phyloP scores from a whole-genome alignment of 768 basidiomycete species.

The Pulveroboletus sp. region DNA sequence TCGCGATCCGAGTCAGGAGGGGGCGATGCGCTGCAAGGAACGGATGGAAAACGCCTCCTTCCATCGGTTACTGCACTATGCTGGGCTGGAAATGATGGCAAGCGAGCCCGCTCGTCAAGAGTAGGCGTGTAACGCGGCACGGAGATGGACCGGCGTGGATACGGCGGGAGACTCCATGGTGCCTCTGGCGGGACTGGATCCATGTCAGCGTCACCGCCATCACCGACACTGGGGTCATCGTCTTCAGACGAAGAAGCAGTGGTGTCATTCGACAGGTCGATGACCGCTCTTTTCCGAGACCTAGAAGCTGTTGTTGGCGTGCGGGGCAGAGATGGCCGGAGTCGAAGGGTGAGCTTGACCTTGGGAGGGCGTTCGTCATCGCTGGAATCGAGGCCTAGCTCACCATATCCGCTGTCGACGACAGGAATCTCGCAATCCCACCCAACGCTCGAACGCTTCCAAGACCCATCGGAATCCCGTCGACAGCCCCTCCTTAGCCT shows the following conservation, averaged over 20 bases:
- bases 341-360: constrained; percentile 67
- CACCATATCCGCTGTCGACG: constrained; percentile 26
- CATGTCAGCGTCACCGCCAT: constrained; percentile 21
- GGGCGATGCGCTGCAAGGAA: constrained; percentile 59
- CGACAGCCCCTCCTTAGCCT: constrained; percentile 35
- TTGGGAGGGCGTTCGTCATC: constrained; percentile 49
- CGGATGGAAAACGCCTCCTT: constrained; percentile 57
- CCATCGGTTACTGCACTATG: constrained; percentile 17
- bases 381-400: constrained; percentile 21
- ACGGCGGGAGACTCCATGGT: constrained; percentile 52
- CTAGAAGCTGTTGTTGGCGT: constrained; percentile 10
- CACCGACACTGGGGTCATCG: constrained; percentile 22
- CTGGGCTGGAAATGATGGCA: constrained; percentile 25
- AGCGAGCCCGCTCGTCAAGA: constrained; percentile 33
- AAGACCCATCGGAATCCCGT: constrained; percentile 16
- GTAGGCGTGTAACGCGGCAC: constrained; percentile 56
- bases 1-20: constrained; percentile 61
- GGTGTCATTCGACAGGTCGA: constrained; percentile 42
- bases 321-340: constrained; percentile 41
- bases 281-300: constrained; percentile 26
- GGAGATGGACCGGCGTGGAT: constrained; percentile 55
- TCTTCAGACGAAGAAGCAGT: constrained; percentile 38
- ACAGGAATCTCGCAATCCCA: constrained; percentile 22
- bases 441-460: constrained; percentile 5
- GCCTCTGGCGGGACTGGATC: constrained; percentile 28